Conservation (phyloP, 208 protist genomes). For the Leishmania braziliensis region DNA sequence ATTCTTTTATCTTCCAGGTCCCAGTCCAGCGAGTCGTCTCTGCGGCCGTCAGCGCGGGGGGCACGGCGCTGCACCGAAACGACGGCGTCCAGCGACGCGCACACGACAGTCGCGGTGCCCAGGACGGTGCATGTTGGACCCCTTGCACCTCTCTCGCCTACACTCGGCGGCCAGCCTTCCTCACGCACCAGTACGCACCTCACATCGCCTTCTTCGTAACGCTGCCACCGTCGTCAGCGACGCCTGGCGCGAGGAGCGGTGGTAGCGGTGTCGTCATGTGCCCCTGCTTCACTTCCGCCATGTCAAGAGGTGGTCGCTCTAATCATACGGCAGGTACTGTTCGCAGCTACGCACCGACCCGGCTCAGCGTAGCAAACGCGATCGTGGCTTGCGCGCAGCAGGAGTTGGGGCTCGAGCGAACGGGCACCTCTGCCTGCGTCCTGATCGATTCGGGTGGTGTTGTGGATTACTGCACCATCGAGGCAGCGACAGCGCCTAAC, state of each 20-base stretch:
- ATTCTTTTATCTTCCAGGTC: conserved; percentile 39
- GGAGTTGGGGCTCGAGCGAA: conserved; percentile 12
- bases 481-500: background rate
- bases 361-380: conserved; percentile 49
- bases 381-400: conserved; percentile 61
- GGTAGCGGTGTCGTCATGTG: conserved; percentile 32
- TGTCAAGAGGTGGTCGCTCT: background rate
- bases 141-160: conserved; percentile 27
- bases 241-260: background rate
- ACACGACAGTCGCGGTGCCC: background rate
- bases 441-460: conserved; percentile 58
- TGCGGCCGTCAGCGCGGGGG: background rate
- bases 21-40: conserved; percentile 22
- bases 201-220: conserved; percentile 61
- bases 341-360: conserved; percentile 13
- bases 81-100: background rate
- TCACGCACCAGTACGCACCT: conserved; percentile 61
- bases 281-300: conserved; percentile 29
- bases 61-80: background rate
- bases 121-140: background rate
- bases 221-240: conserved; percentile 10
- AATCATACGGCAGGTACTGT: background rate
- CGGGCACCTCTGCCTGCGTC: conserved; percentile 37
- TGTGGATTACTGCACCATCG: conserved; percentile 67
- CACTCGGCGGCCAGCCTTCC: conserved; percentile 50